Conservation (phyloP, 768 basidiomycete genomes). For the Phallus indusiatus region DNA sequence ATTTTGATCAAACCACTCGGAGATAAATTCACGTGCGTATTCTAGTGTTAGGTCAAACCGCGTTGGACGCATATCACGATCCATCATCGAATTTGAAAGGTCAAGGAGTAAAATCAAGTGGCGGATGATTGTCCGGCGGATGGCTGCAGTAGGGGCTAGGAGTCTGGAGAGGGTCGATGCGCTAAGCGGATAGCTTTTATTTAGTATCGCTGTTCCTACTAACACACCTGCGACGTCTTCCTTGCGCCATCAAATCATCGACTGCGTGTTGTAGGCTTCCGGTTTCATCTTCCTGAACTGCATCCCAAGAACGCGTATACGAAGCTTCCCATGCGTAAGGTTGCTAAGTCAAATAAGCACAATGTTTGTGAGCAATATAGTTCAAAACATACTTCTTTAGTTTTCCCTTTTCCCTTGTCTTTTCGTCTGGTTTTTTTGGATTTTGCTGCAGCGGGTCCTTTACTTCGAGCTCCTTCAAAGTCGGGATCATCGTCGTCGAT, state of each 20-base stretch:
- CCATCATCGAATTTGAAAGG: conserved; percentile 84
- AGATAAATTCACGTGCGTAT: conserved; percentile 84
- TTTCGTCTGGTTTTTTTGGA: conserved; percentile 38
- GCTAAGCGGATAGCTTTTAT: background rate
- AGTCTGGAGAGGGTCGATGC: conserved; percentile 34
- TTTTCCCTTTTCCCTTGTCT: conserved; percentile 48
- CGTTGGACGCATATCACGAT: conserved; percentile 92
- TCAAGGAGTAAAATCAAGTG: conserved; percentile 92
- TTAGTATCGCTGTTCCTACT: background rate
- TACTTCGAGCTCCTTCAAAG: conserved; percentile 13
- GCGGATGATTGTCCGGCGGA: conserved; percentile 92
- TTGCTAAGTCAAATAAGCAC: conserved; percentile 36
- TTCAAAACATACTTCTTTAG: conserved; percentile 35
- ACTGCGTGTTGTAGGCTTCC: conserved; percentile 89
- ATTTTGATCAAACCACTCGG: conserved; percentile 99
- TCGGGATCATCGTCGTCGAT: conserved; percentile 35
- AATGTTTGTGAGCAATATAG: conserved; percentile 1
- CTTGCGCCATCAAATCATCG: conserved; percentile 78
- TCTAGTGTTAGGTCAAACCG: conserved; percentile 86
- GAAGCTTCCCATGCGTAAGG: conserved; percentile 95
- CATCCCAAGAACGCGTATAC: conserved; percentile 93
- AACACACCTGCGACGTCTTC: conserved; percentile 69
- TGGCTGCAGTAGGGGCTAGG: conserved; percentile 72
- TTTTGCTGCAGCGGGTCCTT: conserved; percentile 18
- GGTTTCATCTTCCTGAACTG: conserved; percentile 89